Evolutionary conservation across 768 basidiomycete genomes (phyloP).

Genomic region (Lentinula detonsa): DNA sequence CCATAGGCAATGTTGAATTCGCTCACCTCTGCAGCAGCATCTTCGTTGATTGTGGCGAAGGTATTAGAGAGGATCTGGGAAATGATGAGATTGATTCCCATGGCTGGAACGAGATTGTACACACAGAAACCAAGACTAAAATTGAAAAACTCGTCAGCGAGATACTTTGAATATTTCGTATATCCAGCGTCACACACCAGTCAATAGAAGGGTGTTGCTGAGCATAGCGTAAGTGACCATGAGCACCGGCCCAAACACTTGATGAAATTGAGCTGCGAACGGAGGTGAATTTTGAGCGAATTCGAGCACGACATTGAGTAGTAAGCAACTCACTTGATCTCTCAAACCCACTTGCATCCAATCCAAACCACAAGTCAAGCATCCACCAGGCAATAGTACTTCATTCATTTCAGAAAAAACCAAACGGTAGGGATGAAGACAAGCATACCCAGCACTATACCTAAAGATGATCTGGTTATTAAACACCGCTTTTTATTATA

Average conservation of each 20-base stretch:
- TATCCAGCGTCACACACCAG: conserved; percentile 43
- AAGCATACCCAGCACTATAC: conserved; percentile 26
- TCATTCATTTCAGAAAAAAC: conserved; percentile 6
- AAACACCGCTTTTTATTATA: not conserved
- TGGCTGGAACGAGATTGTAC: conserved; percentile 15
- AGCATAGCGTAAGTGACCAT: conserved; percentile 90
- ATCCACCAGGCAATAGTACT: conserved; percentile 91
- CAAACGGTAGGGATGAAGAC: not conserved
- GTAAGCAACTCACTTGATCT: conserved; percentile 53
- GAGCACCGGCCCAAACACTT: conserved; percentile 83
- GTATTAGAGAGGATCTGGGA: conserved; percentile 88
- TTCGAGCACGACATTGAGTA: not conserved
- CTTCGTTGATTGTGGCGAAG: conserved; percentile 88
- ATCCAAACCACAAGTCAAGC: conserved; percentile 90
- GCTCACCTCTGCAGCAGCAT: conserved; percentile 84
- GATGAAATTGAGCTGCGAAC: conserved; percentile 66
- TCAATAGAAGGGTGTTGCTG: conserved; percentile 88
- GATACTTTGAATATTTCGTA: not conserved
- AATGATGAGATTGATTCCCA: not conserved
- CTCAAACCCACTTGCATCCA: conserved; percentile 88
- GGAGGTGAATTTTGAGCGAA: conserved; percentile 4
- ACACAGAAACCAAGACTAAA: conserved; percentile 72
- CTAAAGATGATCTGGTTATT: not conserved
- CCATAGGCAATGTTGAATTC: not conserved
- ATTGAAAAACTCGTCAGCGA: conserved; percentile 8